Percentiles rank a stretch among this genome's conserved stretches.
These are phyloP conservation scores for Ustilago shanxiensis DNA, from an alignment of 1,284 basidiomycete genomes.

Conservation along the genomic window DNA sequence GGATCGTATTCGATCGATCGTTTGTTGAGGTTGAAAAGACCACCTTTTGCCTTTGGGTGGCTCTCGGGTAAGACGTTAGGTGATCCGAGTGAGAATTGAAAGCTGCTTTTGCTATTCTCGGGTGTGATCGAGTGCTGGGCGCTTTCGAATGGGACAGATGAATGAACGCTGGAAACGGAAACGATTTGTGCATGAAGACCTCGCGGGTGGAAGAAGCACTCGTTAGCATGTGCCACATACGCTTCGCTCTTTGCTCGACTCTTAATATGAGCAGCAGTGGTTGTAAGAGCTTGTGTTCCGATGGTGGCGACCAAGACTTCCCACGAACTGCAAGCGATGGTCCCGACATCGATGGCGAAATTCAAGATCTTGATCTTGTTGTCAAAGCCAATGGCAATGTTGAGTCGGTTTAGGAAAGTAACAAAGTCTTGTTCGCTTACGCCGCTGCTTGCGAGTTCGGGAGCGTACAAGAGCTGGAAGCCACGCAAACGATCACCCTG, in stretches of 20 bases:
- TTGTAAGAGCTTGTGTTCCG: conserved; percentile 24
- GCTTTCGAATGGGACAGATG: neutral
- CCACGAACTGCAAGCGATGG: conserved; percentile 25
- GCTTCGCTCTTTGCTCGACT: conserved; percentile 22
- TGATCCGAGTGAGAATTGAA: conserved; percentile 28
- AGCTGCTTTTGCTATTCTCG: conserved; percentile 5
- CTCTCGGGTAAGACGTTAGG: conserved; percentile 20
- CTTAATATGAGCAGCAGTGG: conserved; percentile 15
- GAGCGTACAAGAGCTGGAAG: conserved; percentile 30
- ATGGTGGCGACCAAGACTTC: conserved; percentile 21
- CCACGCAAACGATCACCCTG: conserved; percentile 24
- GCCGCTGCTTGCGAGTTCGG: conserved; percentile 5
- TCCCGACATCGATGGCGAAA: conserved; percentile 28
- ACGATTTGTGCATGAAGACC: conserved; percentile 28
- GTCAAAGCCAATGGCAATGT: conserved; percentile 31
- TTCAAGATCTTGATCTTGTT: conserved; percentile 33
- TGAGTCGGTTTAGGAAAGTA: conserved; percentile 22
- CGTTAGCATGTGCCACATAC: conserved; percentile 17
- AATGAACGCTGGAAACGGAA: conserved; percentile 1
- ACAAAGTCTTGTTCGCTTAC: conserved; percentile 19
- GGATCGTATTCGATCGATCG: conserved; percentile 28
- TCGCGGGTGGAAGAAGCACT: conserved; percentile 18
- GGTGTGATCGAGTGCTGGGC: too few species aligned
- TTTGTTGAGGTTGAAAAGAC: conserved; percentile 29
- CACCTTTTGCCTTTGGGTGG: conserved; percentile 25